Conservation (phyloP, 1,284 basidiomycete genomes). For the Cutaneotrichosporon sp. region DNA sequence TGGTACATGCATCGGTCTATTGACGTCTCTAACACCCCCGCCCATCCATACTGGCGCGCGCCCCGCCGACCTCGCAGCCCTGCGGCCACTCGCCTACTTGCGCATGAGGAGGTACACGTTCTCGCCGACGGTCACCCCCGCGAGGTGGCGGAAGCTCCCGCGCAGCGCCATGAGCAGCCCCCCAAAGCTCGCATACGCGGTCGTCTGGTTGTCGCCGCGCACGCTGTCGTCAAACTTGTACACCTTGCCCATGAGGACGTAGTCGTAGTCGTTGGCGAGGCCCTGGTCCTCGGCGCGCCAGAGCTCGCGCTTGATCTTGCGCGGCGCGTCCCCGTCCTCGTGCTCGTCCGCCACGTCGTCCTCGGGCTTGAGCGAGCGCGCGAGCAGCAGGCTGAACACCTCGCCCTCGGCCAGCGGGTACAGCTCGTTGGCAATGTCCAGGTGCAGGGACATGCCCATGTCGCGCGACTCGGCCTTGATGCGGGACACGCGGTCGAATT, state of each 20-base stretch:
- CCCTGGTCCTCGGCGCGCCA: constrained; percentile 74
- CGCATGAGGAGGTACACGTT: constrained; percentile 88
- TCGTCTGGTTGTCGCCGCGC: constrained; percentile 61
- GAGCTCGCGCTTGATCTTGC: constrained; percentile 84
- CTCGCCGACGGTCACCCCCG: constrained; percentile 87
- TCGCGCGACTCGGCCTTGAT: constrained; percentile 81
- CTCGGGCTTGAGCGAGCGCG: constrained; percentile 71
- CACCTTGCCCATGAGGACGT: constrained; percentile 99
- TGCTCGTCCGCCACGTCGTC: constrained; percentile 59
- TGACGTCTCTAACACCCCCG: too few relatives aligned
- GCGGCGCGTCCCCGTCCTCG: constrained; percentile 53
- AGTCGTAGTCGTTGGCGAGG: constrained; percentile 94
- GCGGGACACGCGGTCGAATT: constrained; percentile 68
- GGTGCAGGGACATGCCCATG: constrained; percentile 82
- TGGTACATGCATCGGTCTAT: constrained; percentile 26
- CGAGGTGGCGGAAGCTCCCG: constrained; percentile 90
- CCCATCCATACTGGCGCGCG: too few relatives aligned
- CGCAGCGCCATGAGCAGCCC: constrained; percentile 95
- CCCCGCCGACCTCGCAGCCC: too few relatives aligned
- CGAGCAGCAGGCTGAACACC: constrained; percentile 81
- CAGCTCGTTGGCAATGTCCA: constrained; percentile 89
- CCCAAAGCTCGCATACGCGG: constrained; percentile 93
- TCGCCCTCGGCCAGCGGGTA: constrained; percentile 71
- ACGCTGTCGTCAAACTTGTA: constrained; percentile 92
- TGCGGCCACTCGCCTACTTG: constrained; percentile 60